Evolutionary conservation across 1,284 basidiomycete genomes (phyloP), one percentile per base, ranked within the genome.

Genomic region (Malassezia restricta): DNA sequence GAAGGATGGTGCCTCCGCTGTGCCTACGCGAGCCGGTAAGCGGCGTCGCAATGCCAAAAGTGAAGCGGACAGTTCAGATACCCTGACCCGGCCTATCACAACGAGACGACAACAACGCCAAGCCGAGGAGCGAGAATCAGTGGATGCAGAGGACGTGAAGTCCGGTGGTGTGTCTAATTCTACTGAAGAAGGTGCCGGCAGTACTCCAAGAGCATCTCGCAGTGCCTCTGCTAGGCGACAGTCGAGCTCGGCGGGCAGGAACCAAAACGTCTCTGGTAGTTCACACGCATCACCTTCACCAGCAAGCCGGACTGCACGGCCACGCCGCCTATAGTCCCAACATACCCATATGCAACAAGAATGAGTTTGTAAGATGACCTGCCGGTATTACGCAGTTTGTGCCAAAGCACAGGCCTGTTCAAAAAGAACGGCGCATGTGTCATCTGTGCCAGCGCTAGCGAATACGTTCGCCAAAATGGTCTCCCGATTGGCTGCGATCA

Each of bases 401-500:
- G 40, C 38, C 45, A 28, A 17, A 11, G 45, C 40, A 40, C 54
- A 57, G 8, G 58, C 57, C 24, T 44, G 20, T 4, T 57, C 54
- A 31, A 61, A 61, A 0, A 53, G 20, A 12, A 15, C 38, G 12
- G 42, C 40, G 9, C 37, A 30, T 3, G 39, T 17, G 39, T 56
- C 54, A 3, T 46, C 51, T 17, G 43, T 43, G n/a, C 37, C 30
- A 6, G 51, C 42, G 14, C 33, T 33, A 1, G 40, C 43, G 41
- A 71, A 71, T n/a, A 62, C 62, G 35, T 63, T 64, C 9, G 47
- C 51, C 1, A 63, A 2, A 7, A 70, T 53, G 6, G 56, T 56
- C 48, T 66, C 54, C 8, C 59, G 54, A 45, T 68, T 68, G 14
- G 63, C 49, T 8, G 57, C 37, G 9, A 70, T 43, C 41, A 66